Base-by-base conservation (phyloP, 2,329 filamentous ascomycete species). In the Ceratocystis harringtonii region DNA sequence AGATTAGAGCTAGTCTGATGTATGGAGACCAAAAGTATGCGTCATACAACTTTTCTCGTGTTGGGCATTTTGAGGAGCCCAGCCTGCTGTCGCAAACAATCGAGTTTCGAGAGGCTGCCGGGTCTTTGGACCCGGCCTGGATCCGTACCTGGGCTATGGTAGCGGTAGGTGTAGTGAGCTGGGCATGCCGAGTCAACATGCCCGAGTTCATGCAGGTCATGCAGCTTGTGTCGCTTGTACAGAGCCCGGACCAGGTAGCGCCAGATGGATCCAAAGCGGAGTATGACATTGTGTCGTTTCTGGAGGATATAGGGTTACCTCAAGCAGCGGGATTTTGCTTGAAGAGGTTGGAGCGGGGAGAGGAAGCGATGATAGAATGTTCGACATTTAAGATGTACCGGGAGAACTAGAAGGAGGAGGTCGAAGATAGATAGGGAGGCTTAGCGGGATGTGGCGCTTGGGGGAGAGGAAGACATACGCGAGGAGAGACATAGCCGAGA, bases 81-180 rank as follows among this genome's bases (percentile, higher is more conserved):
- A n/a, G 12, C 19, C 19, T 25, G 32, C n/a, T 32, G 4, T 19
- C 45, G 12, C 22, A 61, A 50, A 74, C 73, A 10, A 22, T 78
- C 58, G 76, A 78, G 71, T 74, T 75, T 62, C 75, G 76, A 57
- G 73, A 75, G 68, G 76, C 72, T 0, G 68, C 65, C 5, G 74
- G 75, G 0, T 70, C 72, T 2, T 65, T 78, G 15, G 71, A 76
- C 50, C 68, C 72, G 7, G 69, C 70, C 2, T 76, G 73, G 73
- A 69, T 76, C 28, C 62, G 64, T 1, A 68, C 65, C 2, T 78
- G 76, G 76, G 68, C 69, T 15, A 68, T 68, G 19, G 71, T 78
- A 50, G 74, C 73, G 52, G 69, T 71, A 15, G 73, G 73, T 7
- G 43, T 75, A n/a, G 64, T 69, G 22, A 69, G 73, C 32, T 70